phyloP scores from a whole-genome alignment of 257 asterid genomes.

The Penstemon barbatus region DNA sequence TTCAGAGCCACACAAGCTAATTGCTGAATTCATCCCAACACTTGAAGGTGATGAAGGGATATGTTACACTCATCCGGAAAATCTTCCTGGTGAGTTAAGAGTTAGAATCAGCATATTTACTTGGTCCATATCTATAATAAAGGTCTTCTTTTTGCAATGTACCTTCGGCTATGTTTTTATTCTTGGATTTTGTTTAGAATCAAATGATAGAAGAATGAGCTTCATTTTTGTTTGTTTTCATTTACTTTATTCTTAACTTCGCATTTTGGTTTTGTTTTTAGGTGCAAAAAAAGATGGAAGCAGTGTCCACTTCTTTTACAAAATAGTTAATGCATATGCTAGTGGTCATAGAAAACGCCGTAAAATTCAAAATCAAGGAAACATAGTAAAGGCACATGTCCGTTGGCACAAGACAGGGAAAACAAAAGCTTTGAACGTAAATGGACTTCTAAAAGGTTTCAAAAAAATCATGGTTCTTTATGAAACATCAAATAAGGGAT shows the following conservation, averaged over 20 bases:
- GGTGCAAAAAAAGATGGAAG: slow-evolving; percentile 89
- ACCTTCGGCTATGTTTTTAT: background rate
- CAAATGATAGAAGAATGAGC: background rate
- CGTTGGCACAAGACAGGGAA: slow-evolving; percentile 98
- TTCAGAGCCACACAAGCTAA: slow-evolving; percentile 54
- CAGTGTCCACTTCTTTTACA: slow-evolving; percentile 72
- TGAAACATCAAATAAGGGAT: slow-evolving; percentile 42
- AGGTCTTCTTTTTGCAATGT: too few species aligned
- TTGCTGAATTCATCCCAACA: slow-evolving; percentile 84
- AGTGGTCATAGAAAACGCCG: slow-evolving; percentile 86
- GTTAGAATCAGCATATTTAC: background rate
- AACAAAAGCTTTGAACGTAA: slow-evolving; percentile 59
- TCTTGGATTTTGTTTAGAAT: background rate
- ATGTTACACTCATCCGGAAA: slow-evolving; percentile 88
- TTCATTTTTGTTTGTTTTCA: background rate
- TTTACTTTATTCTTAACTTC: background rate
- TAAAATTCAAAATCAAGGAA: slow-evolving; percentile 44
- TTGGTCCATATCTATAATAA: too few species aligned
- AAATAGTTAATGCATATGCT: slow-evolving; percentile 63
- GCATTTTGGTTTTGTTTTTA: slow-evolving; percentile 19
- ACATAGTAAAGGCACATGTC: slow-evolving; percentile 31
- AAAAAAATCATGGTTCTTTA: slow-evolving; percentile 95
- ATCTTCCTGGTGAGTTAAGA: slow-evolving; percentile 78
- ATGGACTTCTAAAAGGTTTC: slow-evolving; percentile 67
- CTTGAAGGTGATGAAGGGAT: slow-evolving; percentile 73